Evolutionary conservation across 1,284 basidiomycete genomes (phyloP).

Genomic region (Bjerkandera adusta): DNA sequence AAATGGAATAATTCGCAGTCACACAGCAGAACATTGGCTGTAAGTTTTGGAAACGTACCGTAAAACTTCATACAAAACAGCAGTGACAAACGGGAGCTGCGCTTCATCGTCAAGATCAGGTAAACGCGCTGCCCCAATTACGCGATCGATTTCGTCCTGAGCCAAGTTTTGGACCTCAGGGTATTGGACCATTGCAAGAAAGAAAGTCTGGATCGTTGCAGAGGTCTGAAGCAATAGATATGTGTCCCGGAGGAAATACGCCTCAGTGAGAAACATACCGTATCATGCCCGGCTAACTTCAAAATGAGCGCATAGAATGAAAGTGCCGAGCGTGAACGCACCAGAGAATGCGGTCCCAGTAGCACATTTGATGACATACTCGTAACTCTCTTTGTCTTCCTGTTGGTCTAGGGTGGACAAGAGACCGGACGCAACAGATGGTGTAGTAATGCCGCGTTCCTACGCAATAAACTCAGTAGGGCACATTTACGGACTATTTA

Average conservation of each 20-base stretch:
- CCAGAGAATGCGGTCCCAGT: neutral
- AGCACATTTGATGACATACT: neutral
- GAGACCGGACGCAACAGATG: neutral
- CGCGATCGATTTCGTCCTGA: conserved; percentile 13
- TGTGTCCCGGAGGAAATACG: too few species aligned
- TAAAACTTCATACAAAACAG: conserved; percentile 10
- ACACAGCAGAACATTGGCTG: too few species aligned
- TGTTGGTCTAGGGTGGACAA: conserved; percentile 3
- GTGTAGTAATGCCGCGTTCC: neutral
- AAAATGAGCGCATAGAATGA: neutral
- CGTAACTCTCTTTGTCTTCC: neutral
- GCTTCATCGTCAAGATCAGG: conserved; percentile 13
- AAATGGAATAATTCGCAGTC: too few species aligned
- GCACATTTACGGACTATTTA: too few species aligned
- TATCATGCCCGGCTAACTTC: neutral
- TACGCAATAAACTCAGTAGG: too few species aligned
- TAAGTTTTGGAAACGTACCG: conserved; percentile 10
- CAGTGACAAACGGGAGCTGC: conserved; percentile 13
- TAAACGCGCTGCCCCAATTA: conserved; percentile 11
- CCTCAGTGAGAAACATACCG: neutral
- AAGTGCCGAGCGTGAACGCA: neutral
- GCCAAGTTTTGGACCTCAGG: conserved; percentile 12
- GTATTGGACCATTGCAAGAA: conserved; percentile 15
- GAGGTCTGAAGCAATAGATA: conserved; percentile 5
- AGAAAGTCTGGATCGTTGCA: conserved; percentile 9